phyloP scores from a whole-genome alignment of 306 rosid genomes.

The Rosa rugosa region DNA sequence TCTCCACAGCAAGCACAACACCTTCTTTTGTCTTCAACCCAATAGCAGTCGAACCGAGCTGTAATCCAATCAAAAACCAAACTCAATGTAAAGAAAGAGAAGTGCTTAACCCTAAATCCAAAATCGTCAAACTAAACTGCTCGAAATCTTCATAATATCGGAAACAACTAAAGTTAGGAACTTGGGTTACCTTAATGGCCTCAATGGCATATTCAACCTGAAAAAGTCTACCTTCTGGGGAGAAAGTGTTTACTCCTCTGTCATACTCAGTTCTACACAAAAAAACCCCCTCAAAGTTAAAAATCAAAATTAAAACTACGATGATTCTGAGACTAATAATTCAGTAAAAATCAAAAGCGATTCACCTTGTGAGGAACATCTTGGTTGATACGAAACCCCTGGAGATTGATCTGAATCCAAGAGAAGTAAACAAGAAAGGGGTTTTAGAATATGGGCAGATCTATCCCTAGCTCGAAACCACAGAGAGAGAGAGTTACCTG shows the following conservation, averaged over 20 bases:
- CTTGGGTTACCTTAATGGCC: slow-evolving; percentile 72
- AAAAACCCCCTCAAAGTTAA: neutral
- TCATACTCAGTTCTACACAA: slow-evolving; percentile 89
- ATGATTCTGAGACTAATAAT: too few relatives aligned
- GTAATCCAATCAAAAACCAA: slow-evolving; percentile 21
- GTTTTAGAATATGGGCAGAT: neutral
- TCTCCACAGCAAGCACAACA: slow-evolving; percentile 96
- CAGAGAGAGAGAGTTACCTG: slow-evolving; percentile 17
- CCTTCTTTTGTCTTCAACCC: slow-evolving; percentile 96
- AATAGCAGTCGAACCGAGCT: slow-evolving; percentile 97
- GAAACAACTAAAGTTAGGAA: neutral
- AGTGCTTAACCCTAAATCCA: neutral
- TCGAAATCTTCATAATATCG: neutral
- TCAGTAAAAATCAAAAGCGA: neutral
- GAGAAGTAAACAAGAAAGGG: neutral
- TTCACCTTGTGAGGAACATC: slow-evolving; percentile 93
- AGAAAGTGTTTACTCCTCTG: slow-evolving; percentile 96
- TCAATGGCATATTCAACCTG: slow-evolving; percentile 99
- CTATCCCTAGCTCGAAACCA: slow-evolving; percentile 5
- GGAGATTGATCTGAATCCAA: slow-evolving; percentile 20
- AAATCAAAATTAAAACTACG: neutral
- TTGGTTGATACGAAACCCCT: slow-evolving; percentile 28
- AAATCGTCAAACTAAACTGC: neutral
- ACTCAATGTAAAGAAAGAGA: too few relatives aligned
- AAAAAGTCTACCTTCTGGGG: slow-evolving; percentile 94